Conservation (phyloP, 2,329 filamentous ascomycete genomes). For the Trichoderma atrobrunneum region DNA sequence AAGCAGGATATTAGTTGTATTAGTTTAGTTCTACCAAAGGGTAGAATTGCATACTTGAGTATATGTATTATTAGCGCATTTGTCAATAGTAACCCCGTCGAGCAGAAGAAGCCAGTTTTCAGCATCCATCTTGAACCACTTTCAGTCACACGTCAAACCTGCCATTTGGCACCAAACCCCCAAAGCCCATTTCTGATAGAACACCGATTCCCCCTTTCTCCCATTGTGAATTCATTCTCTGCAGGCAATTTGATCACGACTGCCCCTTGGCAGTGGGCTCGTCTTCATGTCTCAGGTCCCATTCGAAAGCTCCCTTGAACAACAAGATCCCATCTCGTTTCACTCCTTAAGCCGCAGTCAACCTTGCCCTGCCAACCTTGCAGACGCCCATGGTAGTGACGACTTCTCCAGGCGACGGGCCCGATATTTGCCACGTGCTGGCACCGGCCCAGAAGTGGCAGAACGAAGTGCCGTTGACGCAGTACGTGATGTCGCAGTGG, state of each 20-base stretch:
- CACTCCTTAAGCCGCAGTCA: neutral
- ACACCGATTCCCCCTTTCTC: neutral
- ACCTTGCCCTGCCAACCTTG: constrained; percentile 9
- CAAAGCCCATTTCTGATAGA: neutral
- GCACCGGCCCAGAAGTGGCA: constrained; percentile 41
- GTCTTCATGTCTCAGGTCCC: neutral
- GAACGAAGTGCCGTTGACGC: constrained; percentile 35
- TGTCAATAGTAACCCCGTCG: neutral
- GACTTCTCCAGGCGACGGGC: constrained; percentile 38
- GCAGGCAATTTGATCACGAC: neutral
- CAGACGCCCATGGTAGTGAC: constrained; percentile 31
- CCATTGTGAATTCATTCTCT: too few relatives aligned
- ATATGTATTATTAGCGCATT: neutral
- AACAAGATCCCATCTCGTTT: neutral
- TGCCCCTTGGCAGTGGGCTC: neutral
- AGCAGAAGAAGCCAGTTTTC: neutral
- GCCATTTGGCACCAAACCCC: neutral
- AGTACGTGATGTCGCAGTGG: constrained; percentile 37
- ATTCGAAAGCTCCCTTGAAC: neutral
- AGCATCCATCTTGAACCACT: neutral
- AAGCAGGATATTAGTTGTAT: neutral
- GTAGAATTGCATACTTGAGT: neutral
- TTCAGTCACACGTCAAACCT: neutral
- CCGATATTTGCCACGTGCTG: constrained; percentile 35
- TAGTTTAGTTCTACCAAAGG: neutral